phyloP scores from a whole-genome alignment of 2,329 filamentous ascomycete genomes.

The Aspergillus ustus region DNA sequence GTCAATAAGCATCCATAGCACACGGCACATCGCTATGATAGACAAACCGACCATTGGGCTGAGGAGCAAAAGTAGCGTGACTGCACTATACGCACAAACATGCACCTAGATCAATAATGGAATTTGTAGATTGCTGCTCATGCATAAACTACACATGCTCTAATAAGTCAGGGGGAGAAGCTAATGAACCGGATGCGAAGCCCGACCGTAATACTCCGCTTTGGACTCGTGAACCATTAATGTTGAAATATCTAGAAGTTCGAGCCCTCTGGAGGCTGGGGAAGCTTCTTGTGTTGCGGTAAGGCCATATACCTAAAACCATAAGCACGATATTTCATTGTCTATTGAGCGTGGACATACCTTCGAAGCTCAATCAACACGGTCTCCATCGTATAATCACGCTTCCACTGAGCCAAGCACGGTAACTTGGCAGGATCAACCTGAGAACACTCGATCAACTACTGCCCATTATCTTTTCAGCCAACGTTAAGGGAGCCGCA shows the following conservation, averaged over 20 bases:
- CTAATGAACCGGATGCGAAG: slow-evolving; percentile 30
- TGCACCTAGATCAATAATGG: not conserved
- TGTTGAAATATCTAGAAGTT: slow-evolving; percentile 51
- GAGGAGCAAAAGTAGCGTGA: not conserved
- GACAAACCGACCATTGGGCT: not conserved
- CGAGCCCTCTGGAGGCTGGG: slow-evolving; percentile 87
- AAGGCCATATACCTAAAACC: slow-evolving; percentile 85
- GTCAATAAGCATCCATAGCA: not conserved
- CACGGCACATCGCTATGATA: not conserved
- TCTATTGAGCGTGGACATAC: slow-evolving; percentile 48
- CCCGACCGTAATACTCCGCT: slow-evolving; percentile 37
- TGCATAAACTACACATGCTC: slow-evolving; percentile 47
- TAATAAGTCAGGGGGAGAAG: slow-evolving; percentile 30
- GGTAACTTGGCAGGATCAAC: slow-evolving; percentile 84
- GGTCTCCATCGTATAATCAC: slow-evolving; percentile 94
- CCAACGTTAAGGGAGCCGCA: slow-evolving; percentile 38
- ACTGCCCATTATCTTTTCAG: not conserved
- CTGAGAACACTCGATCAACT: slow-evolving; percentile 42
- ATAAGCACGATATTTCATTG: slow-evolving; percentile 32
- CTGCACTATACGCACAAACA: not conserved
- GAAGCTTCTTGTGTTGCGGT: slow-evolving; percentile 88
- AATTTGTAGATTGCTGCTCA: slow-evolving; percentile 20
- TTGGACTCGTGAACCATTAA: slow-evolving; percentile 29
- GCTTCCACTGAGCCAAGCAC: slow-evolving; percentile 87
- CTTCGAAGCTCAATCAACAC: slow-evolving; percentile 84